Evolutionary conservation across 805 yeast genomes (phyloP).

Genomic region (Yarrowia bubula): DNA sequence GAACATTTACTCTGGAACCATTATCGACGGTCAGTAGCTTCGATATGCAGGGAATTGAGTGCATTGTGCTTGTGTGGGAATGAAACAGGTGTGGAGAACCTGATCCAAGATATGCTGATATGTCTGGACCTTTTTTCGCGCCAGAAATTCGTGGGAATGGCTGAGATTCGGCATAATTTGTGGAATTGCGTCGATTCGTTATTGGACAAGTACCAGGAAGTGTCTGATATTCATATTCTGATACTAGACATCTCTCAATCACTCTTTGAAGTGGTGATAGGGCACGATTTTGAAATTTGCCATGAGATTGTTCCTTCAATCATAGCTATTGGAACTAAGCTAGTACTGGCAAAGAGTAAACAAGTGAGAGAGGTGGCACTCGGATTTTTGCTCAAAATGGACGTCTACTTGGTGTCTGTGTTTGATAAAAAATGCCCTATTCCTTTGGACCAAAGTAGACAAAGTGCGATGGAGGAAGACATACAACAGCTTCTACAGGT

Average conservation of each 20-base stretch:
- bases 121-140: neutral
- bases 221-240: neutral
- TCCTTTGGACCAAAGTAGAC: neutral
- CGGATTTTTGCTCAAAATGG: neutral
- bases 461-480: neutral
- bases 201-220: neutral
- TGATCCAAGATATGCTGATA: neutral
- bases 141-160: neutral
- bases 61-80: neutral
- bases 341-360: neutral
- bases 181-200: slow-evolving; percentile 8
- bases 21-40: neutral
- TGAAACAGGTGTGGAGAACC: neutral
- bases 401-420: neutral
- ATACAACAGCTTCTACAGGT: neutral
- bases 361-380: neutral
- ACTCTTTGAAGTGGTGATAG: neutral
- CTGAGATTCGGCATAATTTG: neutral
- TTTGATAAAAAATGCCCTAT: neutral
- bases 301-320: slow-evolving; percentile 13
- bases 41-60: neutral
- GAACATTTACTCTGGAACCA: slow-evolving; percentile 18
- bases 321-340: neutral
- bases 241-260: neutral
- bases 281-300: slow-evolving; percentile 1